phyloP scores from a whole-genome alignment of 495 filamentous ascomycete genomes.

The Haplographium delicatum region DNA sequence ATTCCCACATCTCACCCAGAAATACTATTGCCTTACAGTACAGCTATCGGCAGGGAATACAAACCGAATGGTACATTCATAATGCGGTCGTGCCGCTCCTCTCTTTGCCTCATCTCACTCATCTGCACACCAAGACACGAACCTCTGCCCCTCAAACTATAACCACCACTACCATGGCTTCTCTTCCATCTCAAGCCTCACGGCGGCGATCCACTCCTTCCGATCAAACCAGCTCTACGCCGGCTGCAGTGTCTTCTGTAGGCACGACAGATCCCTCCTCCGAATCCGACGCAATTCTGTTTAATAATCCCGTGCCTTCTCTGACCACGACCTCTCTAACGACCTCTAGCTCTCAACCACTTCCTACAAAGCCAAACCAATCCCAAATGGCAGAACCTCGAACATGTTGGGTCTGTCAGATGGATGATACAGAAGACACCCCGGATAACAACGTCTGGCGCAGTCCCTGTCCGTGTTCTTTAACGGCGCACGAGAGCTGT shows the following conservation, averaged over 20 bases:
- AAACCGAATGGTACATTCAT: no score
- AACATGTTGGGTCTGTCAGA: slow-evolving; percentile 90
- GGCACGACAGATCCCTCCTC: background rate
- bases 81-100: no score
- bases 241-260: background rate
- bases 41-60: no score
- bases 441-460: slow-evolving; percentile 69
- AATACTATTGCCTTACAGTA: no score
- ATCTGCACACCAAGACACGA: no score
- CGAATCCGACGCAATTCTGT: background rate
- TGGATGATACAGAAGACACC: slow-evolving; percentile 77
- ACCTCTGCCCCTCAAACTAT: background rate
- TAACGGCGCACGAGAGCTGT: slow-evolving; percentile 87
- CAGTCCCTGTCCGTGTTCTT: slow-evolving; percentile 79
- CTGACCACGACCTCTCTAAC: background rate
- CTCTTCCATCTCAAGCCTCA: slow-evolving; percentile 10
- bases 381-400: slow-evolving; percentile 10
- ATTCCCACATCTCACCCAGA: no score
- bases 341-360: background rate
- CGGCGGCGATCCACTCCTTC: background rate
- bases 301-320: no score
- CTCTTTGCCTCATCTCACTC: no score
- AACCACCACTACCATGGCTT: slow-evolving; percentile 5
- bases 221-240: background rate
- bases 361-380: slow-evolving; percentile 16